These are phyloP conservation scores for Hypomyces rosellus DNA, from an alignment of 2,329 filamentous ascomycete species.

Conservation along the genomic window DNA sequence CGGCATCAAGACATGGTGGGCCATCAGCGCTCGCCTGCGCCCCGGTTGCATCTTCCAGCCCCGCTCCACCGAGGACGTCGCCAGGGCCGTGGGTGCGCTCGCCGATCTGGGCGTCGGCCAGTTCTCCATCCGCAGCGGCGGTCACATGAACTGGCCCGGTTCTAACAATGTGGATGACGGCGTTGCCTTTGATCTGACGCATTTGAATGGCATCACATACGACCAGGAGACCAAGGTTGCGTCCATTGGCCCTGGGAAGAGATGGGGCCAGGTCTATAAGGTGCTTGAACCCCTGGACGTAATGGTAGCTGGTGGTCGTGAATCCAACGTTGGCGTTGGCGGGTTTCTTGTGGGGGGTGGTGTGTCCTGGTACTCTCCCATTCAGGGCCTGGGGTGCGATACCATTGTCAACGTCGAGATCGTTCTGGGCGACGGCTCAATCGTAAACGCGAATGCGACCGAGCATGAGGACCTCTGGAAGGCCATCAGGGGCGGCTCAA, in stretches of 20 bases:
- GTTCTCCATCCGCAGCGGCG: slow-evolving; percentile 15
- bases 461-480: slow-evolving; percentile 37
- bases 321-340: slow-evolving; percentile 25
- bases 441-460: slow-evolving; percentile 34
- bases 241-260: slow-evolving; percentile 36
- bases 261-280: slow-evolving; percentile 30
- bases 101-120: not conserved
- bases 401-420: slow-evolving; percentile 39
- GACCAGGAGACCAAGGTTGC: slow-evolving; percentile 26
- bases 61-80: not conserved
- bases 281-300: slow-evolving; percentile 25
- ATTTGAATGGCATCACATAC: slow-evolving; percentile 15
- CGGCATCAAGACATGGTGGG: slow-evolving; percentile 1
- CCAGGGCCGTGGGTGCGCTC: not conserved
- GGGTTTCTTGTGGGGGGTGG: slow-evolving; percentile 24
- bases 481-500: slow-evolving; percentile 38
- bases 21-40: not conserved
- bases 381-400: slow-evolving; percentile 42
- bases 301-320: slow-evolving; percentile 38
- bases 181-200: slow-evolving; percentile 16
- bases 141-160: slow-evolving; percentile 8
- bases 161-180: slow-evolving; percentile 15
- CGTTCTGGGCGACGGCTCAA: slow-evolving; percentile 39
- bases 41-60: slow-evolving; percentile 1
- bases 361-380: slow-evolving; percentile 20